phyloP scores from a whole-genome alignment of 106 monocot species.

The Amphibolis antarctica region DNA sequence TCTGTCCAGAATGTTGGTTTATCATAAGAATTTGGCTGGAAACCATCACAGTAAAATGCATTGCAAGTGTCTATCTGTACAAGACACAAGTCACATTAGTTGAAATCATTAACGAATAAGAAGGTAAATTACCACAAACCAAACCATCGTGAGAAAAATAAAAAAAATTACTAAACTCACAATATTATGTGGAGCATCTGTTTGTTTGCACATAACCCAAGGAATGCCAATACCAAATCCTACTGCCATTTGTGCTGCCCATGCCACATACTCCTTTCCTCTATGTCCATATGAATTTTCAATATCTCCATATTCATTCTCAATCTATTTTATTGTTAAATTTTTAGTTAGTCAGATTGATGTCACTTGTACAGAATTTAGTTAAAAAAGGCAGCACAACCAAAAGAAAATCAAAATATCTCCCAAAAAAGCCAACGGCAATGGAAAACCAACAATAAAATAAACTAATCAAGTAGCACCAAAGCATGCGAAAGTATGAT shows the following conservation, averaged over 20 bases:
- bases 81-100: neutral
- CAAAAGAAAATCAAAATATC: no score
- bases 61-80: conserved; percentile 85
- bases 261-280: conserved; percentile 75
- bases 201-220: conserved; percentile 96
- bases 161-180: conserved; percentile 24
- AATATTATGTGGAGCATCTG: conserved; percentile 83
- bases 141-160: neutral
- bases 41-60: conserved; percentile 93
- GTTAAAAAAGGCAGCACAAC: no score
- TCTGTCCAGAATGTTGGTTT: conserved; percentile 95
- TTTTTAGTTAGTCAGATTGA: no score
- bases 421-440: no score
- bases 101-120: neutral
- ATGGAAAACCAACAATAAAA: no score
- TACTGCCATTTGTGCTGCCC: conserved; percentile 87
- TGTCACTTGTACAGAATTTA: no score
- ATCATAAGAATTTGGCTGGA: conserved; percentile 67
- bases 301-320: conserved; percentile 97
- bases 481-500: no score
- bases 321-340: conserved; percentile 45
- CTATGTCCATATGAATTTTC: conserved; percentile 63
- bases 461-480: no score
- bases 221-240: conserved; percentile 67
- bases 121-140: neutral